These are phyloP conservation scores for Candolleomyces eurysporus DNA, from an alignment of 768 basidiomycete genomes.

Conservation along the genomic window DNA sequence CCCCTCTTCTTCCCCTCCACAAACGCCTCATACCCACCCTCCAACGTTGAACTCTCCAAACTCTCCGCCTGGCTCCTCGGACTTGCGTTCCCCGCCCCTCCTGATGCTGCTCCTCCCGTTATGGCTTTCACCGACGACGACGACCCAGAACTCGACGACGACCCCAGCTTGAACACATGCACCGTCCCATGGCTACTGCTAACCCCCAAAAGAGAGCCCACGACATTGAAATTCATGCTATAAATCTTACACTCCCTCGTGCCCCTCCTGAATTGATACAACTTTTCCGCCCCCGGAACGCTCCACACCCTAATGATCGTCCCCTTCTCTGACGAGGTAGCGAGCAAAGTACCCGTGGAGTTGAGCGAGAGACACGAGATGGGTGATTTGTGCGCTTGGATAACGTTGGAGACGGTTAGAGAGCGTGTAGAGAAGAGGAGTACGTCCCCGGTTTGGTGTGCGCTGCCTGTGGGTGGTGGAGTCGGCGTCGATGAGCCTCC, in stretches of 20 bases:
- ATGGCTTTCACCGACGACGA: constrained; percentile 1
- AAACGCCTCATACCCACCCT: constrained; percentile 85
- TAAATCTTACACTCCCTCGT: constrained; percentile 85
- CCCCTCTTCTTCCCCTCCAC: constrained; percentile 72
- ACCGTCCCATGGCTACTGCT: constrained; percentile 93
- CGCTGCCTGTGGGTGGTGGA: constrained; percentile 20
- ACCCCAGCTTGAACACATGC: constrained; percentile 88
- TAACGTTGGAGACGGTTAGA: constrained; percentile 89
- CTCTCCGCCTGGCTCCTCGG: constrained; percentile 64
- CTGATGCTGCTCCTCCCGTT: constrained; percentile 12
- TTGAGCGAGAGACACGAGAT: constrained; percentile 88
- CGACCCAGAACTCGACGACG: constrained; percentile 5
- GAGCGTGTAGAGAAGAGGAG: constrained; percentile 93
- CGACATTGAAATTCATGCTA: constrained; percentile 76
- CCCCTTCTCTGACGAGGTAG: constrained; percentile 92
- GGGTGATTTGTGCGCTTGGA: constrained; percentile 95
- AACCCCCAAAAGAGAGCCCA: constrained; percentile 82
- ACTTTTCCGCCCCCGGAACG: constrained; percentile 86
- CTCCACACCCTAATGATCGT: constrained; percentile 96
- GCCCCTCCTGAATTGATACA: constrained; percentile 94
- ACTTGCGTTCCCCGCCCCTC: constrained; percentile 15
- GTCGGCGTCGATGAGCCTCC: neutral
- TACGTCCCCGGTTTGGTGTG: constrained; percentile 74
- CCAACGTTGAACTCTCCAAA: constrained; percentile 55
- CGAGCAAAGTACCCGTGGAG: constrained; percentile 82